Base-by-base conservation (phyloP, 305 asterid genomes). In the Solanum hybrid region DNA sequence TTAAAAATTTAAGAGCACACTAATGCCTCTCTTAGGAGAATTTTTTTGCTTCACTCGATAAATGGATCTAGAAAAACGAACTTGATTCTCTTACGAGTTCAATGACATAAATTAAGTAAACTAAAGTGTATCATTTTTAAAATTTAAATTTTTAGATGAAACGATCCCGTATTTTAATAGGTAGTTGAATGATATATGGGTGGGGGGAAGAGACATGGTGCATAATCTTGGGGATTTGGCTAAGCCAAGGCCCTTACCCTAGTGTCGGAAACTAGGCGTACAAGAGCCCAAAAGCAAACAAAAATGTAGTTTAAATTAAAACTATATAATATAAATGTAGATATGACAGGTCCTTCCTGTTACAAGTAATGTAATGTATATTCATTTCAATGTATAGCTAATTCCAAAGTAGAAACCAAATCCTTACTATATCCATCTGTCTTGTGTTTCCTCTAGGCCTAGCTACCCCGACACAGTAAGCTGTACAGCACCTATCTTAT, bases 251-350 rank as follows among this genome's bases (percentile, higher is more conserved):
- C 90, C 91, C 89, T 91, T 93, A 93, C 92, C 94, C 90, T 79
- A 85, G 65, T 93, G 96, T 95, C 97, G 97, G 97, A 94, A 68
- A 89, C 94, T 86, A 85, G 70, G 90, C 90, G 15, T 92, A 94
- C 94, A 94, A 90, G 87, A 76, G 88, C 89, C 91, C 92, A 82
- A 89, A 91, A 20, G 10, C 75, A 90, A 88, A 89, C 65, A 80
- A 77, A 61, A 84, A 2, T 29, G n/a, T 14, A 24, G 15, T 73
- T 29, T 88, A 85, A 91, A 87, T 87, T 88, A 88, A 90, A 72
- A 41, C 51, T 79, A 34, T 79, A 79, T 79, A 33, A 10, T 33
- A 78, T 33, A 78, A 12, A 22, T n/a, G 26, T 14, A 68, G 90
- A 93, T 94, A 83, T 93, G 98, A 95, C 96, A 94, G 92, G 92